Evolutionary conservation across 495 filamentous ascomycete species (phyloP).

Genomic region (Aspergillus cavernicola): DNA sequence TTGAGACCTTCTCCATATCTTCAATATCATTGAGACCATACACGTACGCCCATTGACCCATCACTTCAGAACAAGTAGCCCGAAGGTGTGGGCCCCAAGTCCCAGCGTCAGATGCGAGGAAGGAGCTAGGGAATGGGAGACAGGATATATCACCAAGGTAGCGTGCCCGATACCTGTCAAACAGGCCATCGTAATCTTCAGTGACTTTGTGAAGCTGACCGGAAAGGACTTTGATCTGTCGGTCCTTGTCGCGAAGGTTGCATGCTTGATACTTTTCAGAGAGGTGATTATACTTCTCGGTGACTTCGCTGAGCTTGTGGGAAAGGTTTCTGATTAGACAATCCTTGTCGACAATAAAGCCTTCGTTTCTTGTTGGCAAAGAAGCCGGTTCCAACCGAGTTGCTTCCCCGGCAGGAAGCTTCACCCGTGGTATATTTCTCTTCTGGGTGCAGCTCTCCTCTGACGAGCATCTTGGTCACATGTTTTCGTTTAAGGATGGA

Average conservation of each 20-base stretch:
- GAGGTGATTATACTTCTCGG: too few relatives aligned
- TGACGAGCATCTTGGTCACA: too few relatives aligned
- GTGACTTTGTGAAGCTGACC: background rate
- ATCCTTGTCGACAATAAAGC: too few relatives aligned
- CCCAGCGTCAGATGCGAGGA: background rate
- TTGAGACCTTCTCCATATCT: background rate
- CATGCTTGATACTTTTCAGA: too few relatives aligned
- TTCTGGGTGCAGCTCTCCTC: too few relatives aligned
- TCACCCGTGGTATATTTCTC: too few relatives aligned
- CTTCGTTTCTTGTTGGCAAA: too few relatives aligned
- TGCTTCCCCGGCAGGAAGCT: too few relatives aligned
- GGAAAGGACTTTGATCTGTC: background rate
- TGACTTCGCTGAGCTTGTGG: too few relatives aligned
- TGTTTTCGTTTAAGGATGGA: too few relatives aligned
- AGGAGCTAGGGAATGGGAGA: background rate
- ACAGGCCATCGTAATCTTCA: background rate
- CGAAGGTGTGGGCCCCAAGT: background rate
- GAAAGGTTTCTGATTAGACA: too few relatives aligned
- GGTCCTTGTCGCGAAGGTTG: background rate
- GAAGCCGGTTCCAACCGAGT: too few relatives aligned
- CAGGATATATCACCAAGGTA: background rate
- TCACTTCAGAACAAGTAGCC: background rate
- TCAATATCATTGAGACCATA: background rate
- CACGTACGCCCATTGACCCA: background rate
- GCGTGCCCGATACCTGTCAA: background rate